phyloP scores from a whole-genome alignment of 2,329 filamentous ascomycete genomes.

The Stagonosporopsis tanaceti region DNA sequence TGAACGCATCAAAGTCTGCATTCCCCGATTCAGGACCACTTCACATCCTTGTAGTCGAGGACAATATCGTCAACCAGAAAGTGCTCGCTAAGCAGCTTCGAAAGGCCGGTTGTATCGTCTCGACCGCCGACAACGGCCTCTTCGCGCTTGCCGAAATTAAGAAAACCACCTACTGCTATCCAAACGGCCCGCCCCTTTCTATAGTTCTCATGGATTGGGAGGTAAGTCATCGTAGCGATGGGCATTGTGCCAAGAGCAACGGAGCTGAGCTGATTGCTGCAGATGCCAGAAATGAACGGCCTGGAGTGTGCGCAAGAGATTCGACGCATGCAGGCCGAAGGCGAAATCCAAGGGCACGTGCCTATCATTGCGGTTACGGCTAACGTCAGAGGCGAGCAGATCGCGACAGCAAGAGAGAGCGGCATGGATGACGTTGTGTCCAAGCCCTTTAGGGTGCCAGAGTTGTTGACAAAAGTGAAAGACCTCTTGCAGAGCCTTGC shows the following conservation, averaged over 20 bases:
- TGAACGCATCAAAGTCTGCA: background rate
- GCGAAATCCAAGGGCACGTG: slow-evolving; percentile 36
- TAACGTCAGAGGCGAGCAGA: slow-evolving; percentile 47
- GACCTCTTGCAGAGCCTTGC: slow-evolving; percentile 27
- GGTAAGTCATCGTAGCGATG: background rate
- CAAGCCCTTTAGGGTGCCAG: slow-evolving; percentile 47
- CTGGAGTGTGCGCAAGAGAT: slow-evolving; percentile 45
- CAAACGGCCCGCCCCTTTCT: slow-evolving; percentile 31
- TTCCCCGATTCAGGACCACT: slow-evolving; percentile 15
- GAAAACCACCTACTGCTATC: slow-evolving; percentile 26
- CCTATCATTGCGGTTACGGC: slow-evolving; percentile 49
- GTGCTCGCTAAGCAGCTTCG: slow-evolving; percentile 45
- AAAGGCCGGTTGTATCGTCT: slow-evolving; percentile 39
- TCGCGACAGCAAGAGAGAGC: slow-evolving; percentile 36
- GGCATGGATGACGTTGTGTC: slow-evolving; percentile 49
- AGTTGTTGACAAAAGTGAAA: slow-evolving; percentile 41
- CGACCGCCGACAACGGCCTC: slow-evolving; percentile 46
- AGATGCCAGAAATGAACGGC: slow-evolving; percentile 52
- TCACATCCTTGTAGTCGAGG: slow-evolving; percentile 46
- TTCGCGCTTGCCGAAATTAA: slow-evolving; percentile 38
- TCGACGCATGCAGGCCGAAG: slow-evolving; percentile 37
- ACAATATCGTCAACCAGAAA: slow-evolving; percentile 49
- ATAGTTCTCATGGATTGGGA: slow-evolving; percentile 50
- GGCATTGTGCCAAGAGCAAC: background rate
- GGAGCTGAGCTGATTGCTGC: background rate